These are phyloP conservation scores for Ogataea sp. DNA, from an alignment of 805 yeast genomes.

Conservation along the genomic window DNA sequence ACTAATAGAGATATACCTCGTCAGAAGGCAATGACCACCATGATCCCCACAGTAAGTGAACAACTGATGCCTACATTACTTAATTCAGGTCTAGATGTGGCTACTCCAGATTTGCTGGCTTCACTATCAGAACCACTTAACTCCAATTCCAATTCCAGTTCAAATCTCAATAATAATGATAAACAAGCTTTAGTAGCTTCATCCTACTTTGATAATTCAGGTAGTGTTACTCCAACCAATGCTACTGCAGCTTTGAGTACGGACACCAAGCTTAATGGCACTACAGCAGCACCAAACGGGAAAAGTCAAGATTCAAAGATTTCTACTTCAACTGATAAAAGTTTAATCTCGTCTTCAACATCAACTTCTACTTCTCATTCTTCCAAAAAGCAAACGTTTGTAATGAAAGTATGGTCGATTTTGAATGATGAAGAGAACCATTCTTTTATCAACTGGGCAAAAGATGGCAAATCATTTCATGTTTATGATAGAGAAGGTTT, in stretches of 20 bases:
- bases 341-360: not conserved
- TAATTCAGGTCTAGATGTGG: not conserved
- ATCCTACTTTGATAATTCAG: too few species aligned
- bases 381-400: slow-evolving; percentile 89
- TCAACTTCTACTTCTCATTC: slow-evolving; percentile 10
- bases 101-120: not conserved
- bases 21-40: too few species aligned
- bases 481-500: slow-evolving; percentile 80
- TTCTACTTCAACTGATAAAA: not conserved
- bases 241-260: too few species aligned
- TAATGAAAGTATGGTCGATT: slow-evolving; percentile 92
- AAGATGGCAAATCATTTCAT: slow-evolving; percentile 78
- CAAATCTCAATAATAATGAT: not conserved
- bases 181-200: not conserved
- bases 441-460: slow-evolving; percentile 73
- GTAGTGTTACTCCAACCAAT: too few species aligned
- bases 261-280: too few species aligned
- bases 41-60: too few species aligned
- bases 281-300: too few species aligned
- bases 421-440: slow-evolving; percentile 71
- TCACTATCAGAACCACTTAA: not conserved
- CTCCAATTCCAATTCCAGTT: not conserved
- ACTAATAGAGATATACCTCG: too few species aligned
- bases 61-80: too few species aligned
- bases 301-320: not conserved